Evolutionary conservation across 352 stramenopile species (phyloP).

Genomic region (Phytophthora fragariae): DNA sequence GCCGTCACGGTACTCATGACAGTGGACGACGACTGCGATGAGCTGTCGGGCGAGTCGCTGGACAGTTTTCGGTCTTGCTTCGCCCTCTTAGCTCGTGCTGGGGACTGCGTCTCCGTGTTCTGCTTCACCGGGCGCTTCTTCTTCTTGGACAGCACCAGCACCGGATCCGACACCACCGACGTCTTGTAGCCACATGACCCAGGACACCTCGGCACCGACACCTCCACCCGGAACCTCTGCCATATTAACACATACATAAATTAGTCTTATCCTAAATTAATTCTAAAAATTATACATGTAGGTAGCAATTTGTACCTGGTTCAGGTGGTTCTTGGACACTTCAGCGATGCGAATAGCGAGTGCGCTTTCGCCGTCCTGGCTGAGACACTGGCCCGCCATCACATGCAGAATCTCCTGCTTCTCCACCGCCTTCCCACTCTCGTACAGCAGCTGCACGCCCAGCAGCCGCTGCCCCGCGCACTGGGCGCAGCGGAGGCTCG

Average conservation of each 20-base stretch:
- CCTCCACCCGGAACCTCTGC: slow-evolving; percentile 68
- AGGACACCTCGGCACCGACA: slow-evolving; percentile 55
- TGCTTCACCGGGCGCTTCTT: slow-evolving; percentile 76
- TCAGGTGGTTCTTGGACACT: slow-evolving; percentile 87
- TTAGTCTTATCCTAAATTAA: neutral
- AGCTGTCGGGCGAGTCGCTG: slow-evolving; percentile 1
- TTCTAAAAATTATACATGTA: neutral
- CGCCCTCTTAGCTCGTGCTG: slow-evolving; percentile 56
- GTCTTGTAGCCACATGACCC: slow-evolving; percentile 24
- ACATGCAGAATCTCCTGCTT: slow-evolving; percentile 81
- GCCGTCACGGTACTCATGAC: slow-evolving; percentile 22
- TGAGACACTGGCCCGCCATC: slow-evolving; percentile 66
- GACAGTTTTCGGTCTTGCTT: slow-evolving; percentile 29
- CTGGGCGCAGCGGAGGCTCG: slow-evolving; percentile 39
- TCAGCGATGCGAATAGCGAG: slow-evolving; percentile 78
- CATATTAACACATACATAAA: neutral
- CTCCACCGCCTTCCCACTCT: slow-evolving; percentile 78
- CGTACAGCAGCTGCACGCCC: slow-evolving; percentile 72
- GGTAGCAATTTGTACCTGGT: slow-evolving; percentile 45
- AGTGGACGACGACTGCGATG: slow-evolving; percentile 33
- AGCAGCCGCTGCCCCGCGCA: slow-evolving; percentile 66
- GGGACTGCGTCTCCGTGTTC: slow-evolving; percentile 40
- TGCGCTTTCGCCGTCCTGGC: slow-evolving; percentile 57
- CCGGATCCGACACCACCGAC: slow-evolving; percentile 53
- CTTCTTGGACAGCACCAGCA: slow-evolving; percentile 79